A percentile compares a stretch with the other conserved stretches of the same genome.
Evolutionary conservation across 352 stramenopile genomes (phyloP).

Genomic region (Globisporangium megalacanthum): DNA sequence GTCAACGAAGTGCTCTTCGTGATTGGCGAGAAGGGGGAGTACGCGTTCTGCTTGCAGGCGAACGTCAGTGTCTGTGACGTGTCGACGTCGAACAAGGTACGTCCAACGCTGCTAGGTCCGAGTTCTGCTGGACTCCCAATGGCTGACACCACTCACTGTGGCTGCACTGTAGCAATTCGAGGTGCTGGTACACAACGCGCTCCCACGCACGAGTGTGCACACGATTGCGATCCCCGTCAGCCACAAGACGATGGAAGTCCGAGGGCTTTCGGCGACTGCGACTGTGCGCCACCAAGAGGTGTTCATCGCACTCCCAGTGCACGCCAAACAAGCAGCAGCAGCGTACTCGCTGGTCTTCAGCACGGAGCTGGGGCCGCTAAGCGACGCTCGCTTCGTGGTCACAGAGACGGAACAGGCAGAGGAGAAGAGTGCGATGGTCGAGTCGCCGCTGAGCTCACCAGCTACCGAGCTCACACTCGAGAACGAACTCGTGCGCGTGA

Average conservation of each 20-base stretch:
- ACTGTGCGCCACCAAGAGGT: constrained; percentile 37
- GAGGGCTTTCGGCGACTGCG: constrained; percentile 27
- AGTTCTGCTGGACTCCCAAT: too few species aligned
- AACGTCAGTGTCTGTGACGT: constrained; percentile 93
- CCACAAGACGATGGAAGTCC: constrained; percentile 33
- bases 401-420: constrained; percentile 20
- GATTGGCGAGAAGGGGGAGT: constrained; percentile 61
- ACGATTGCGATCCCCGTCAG: constrained; percentile 57
- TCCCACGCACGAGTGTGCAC: constrained; percentile 51
- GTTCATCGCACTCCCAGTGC: constrained; percentile 47
- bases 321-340: constrained; percentile 36
- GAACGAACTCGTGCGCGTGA: constrained; percentile 50
- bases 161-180: constrained; percentile 39
- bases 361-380: constrained; percentile 51
- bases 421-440: neutral
- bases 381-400: constrained; percentile 41
- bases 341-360: constrained; percentile 66
- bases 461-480: constrained; percentile 39
- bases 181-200: constrained; percentile 64
- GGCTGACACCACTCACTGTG: too few species aligned
- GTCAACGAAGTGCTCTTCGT: constrained; percentile 71
- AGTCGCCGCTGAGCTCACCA: neutral
- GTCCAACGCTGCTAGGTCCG: too few species aligned
- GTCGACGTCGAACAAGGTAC: constrained; percentile 44
- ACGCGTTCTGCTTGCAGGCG: constrained; percentile 59